Percentiles rank a stretch among this genome's conserved stretches.
These are phyloP conservation scores for Serendipita indica DNA, from an alignment of 768 basidiomycete genomes.

Conservation along the genomic window DNA sequence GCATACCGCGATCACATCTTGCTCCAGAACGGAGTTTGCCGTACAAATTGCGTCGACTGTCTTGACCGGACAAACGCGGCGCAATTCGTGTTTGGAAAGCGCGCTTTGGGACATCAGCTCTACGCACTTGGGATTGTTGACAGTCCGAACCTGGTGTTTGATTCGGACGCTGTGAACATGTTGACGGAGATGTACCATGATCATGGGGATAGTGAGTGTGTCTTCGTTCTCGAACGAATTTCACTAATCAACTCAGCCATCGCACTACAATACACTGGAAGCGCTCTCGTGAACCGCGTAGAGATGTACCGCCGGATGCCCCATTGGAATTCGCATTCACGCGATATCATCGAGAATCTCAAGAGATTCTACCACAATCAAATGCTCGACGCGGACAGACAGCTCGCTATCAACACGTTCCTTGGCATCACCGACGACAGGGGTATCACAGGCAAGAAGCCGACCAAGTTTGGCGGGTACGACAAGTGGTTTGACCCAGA, in stretches of 20 bases:
- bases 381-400: conserved; percentile 89
- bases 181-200: conserved; percentile 98
- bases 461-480: conserved; percentile 57
- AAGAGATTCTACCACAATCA: conserved; percentile 91
- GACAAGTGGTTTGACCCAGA: conserved; percentile 71
- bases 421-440: conserved; percentile 49
- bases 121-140: conserved; percentile 86
- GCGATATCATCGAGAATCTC: conserved; percentile 92
- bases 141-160: conserved; percentile 72
- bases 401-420: conserved; percentile 95
- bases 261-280: conserved; percentile 92
- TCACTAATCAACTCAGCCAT: conserved; percentile 39
- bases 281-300: conserved; percentile 87
- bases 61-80: conserved; percentile 92
- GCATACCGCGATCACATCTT: conserved; percentile 53
- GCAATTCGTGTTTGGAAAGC: conserved; percentile 92
- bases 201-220: conserved; percentile 74
- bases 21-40: conserved; percentile 81
- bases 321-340: conserved; percentile 93
- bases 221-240: not conserved
- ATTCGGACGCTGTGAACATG: conserved; percentile 92
- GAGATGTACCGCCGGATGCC: conserved; percentile 92
- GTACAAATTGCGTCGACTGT: conserved; percentile 96
- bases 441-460: conserved; percentile 34
- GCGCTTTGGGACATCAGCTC: conserved; percentile 86